These are phyloP conservation scores for Gardenia jasminoides DNA, from an alignment of 257 asterid species.

Conservation along the genomic window DNA sequence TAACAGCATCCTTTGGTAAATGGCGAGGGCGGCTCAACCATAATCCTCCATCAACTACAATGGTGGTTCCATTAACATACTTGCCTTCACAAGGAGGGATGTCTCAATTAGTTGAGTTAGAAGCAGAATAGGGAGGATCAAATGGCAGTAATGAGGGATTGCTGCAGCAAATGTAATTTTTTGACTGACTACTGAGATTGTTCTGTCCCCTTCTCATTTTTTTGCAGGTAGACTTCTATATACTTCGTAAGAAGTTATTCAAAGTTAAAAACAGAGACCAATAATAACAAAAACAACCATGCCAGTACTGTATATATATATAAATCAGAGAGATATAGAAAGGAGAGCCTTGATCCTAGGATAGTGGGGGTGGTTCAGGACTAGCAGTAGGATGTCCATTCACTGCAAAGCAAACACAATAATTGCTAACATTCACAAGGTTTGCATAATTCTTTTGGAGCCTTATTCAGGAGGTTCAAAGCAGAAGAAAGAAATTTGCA, in stretches of 20 bases:
- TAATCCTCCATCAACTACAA: conserved; percentile 73
- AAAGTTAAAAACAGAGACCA: not conserved
- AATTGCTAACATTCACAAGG: not conserved
- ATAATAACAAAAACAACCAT: not conserved
- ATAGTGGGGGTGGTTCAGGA: not conserved
- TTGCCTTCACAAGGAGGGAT: conserved; percentile 47
- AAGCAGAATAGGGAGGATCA: not conserved
- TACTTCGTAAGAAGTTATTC: not conserved
- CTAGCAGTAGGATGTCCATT: not conserved
- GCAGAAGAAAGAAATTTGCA: not conserved
- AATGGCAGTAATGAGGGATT: no score
- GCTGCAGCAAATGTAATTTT: not conserved
- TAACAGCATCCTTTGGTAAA: conserved; percentile 64
- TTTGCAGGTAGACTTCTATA: not conserved
- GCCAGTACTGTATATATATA: no score
- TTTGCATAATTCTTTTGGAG: not conserved
- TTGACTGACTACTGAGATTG: not conserved
- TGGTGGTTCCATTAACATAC: conserved; percentile 60
- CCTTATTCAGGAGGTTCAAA: not conserved
- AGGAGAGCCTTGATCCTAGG: not conserved
- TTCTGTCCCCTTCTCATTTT: not conserved
- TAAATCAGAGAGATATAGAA: no score
- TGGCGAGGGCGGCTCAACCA: conserved; percentile 76
- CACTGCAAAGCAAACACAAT: not conserved
- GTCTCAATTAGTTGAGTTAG: no score